Conservation (phyloP, 768 basidiomycete genomes). For the Exidia glandulosa region DNA sequence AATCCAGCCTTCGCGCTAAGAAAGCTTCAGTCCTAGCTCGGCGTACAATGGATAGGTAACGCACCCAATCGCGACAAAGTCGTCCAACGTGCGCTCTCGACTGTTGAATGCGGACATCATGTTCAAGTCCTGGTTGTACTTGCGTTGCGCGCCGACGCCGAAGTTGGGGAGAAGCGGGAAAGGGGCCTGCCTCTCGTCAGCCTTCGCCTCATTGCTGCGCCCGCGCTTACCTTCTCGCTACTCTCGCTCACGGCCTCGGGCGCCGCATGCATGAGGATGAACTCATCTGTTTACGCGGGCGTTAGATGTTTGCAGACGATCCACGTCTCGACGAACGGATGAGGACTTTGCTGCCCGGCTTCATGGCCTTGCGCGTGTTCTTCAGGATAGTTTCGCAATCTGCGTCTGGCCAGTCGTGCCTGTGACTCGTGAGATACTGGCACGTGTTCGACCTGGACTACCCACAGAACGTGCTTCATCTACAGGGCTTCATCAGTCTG, state of each 20-base stretch:
- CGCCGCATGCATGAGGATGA: slow-evolving; percentile 21
- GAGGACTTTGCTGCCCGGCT: slow-evolving; percentile 22
- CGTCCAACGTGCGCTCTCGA: slow-evolving; percentile 31
- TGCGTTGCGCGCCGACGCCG: slow-evolving; percentile 28
- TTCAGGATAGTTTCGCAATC: slow-evolving; percentile 25
- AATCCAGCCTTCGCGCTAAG: slow-evolving; percentile 16
- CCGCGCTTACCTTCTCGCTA: neutral
- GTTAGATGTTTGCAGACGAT: neutral
- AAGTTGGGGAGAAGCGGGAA: slow-evolving; percentile 39
- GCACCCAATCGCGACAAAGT: slow-evolving; percentile 28
- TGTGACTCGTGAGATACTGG: slow-evolving; percentile 6
- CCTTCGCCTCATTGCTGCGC: neutral
- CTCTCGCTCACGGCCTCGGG: neutral
- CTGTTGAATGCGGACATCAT: slow-evolving; percentile 34
- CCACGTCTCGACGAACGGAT: slow-evolving; percentile 24
- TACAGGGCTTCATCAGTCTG: slow-evolving; percentile 5
- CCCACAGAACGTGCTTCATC: slow-evolving; percentile 28
- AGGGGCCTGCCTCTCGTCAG: slow-evolving; percentile 20
- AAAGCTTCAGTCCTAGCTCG: neutral
- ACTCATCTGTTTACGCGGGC: slow-evolving; percentile 21
- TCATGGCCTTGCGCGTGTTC: slow-evolving; percentile 26
- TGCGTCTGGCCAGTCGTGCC: slow-evolving; percentile 33
- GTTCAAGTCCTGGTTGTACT: slow-evolving; percentile 34
- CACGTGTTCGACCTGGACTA: neutral
- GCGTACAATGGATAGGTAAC: neutral